Conservation (phyloP, 805 yeast species). For the Myxozyma kluyveri region DNA sequence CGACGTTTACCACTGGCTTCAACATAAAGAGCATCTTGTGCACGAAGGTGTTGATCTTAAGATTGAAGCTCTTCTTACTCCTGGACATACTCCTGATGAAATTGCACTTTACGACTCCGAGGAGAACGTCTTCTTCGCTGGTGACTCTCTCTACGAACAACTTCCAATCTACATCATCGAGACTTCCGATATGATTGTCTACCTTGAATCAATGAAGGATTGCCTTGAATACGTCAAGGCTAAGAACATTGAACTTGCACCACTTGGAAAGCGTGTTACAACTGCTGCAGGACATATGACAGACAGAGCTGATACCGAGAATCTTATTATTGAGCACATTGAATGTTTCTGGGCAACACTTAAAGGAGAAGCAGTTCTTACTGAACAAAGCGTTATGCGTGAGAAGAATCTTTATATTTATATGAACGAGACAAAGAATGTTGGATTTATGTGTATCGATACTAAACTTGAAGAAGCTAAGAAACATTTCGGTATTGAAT, state of each 20-base stretch:
- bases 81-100: slow-evolving; percentile 30
- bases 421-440: slow-evolving; percentile 21
- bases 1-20: slow-evolving; percentile 27
- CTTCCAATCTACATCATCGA: slow-evolving; percentile 30
- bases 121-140: slow-evolving; percentile 28
- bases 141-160: slow-evolving; percentile 28
- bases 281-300: slow-evolving; percentile 30
- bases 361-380: slow-evolving; percentile 20
- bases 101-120: slow-evolving; percentile 28
- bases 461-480: slow-evolving; percentile 26
- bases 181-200: slow-evolving; percentile 27
- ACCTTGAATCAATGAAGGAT: slow-evolving; percentile 15
- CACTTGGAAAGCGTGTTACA: slow-evolving; percentile 20
- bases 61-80: slow-evolving; percentile 26
- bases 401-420: slow-evolving; percentile 18
- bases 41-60: slow-evolving; percentile 24
- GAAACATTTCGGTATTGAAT: slow-evolving; percentile 23
- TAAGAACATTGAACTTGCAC: slow-evolving; percentile 20
- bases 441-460: slow-evolving; percentile 29
- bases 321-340: slow-evolving; percentile 17
- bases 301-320: slow-evolving; percentile 25
- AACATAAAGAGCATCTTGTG: slow-evolving; percentile 24
- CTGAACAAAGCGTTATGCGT: slow-evolving; percentile 20
- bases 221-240: slow-evolving; percentile 19
- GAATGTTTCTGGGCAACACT: slow-evolving; percentile 26